Evolutionary conservation across 202 grass and related monocot genomes (phyloP), one percentile per base, ranked within the genome.

Genomic region (Zoysia matrella): DNA sequence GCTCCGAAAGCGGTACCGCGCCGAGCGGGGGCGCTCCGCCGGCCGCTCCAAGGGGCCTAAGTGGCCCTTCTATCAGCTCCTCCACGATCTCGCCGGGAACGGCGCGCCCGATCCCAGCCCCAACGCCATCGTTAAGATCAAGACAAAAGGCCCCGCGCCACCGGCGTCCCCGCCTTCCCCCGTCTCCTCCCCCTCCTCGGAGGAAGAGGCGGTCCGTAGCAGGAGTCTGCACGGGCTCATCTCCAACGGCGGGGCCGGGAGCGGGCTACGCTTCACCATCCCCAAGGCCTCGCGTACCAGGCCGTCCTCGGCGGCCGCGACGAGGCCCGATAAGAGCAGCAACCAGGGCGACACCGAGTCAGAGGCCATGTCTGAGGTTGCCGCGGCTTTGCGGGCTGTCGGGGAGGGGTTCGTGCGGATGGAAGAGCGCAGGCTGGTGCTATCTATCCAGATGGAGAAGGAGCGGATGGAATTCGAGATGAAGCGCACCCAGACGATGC

Each of bases 381-480:
- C 89, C 0, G 58, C 86, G 7, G 96, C 96, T 6, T 66, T 99
- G 60, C 80, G 91, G 80, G 85, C 62, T 6, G 90, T 99, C 4
- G 93, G 92, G 30, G 93, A 99, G 61, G 79, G 91, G 4, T 99
- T 93, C 82, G 52, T 99, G 72, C 86, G 96, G 75, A 91, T 94
- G 85, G 96, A 99, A 83, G 85, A 94, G 81, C 92, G 90, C 89
- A 94, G 94, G 89, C 83, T 99, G 81, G 93, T 96, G 93, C 80
- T 99, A 1, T 69, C 93, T 1, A 89, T 94, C n/a, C 86, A 96
- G 87, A 94, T 99, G 82, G 96, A 99, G 80, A 99, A 92, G 85
- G 89, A 88, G 47, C 67, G 96, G 65, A 96, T 95, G 96, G 96
- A 99, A 2, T 79, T 84, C 89, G 7, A 93, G 22, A 30, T 30